Evolutionary conservation across 1,284 basidiomycete species (phyloP).

Genomic region (Ceratobasidium sp.): DNA sequence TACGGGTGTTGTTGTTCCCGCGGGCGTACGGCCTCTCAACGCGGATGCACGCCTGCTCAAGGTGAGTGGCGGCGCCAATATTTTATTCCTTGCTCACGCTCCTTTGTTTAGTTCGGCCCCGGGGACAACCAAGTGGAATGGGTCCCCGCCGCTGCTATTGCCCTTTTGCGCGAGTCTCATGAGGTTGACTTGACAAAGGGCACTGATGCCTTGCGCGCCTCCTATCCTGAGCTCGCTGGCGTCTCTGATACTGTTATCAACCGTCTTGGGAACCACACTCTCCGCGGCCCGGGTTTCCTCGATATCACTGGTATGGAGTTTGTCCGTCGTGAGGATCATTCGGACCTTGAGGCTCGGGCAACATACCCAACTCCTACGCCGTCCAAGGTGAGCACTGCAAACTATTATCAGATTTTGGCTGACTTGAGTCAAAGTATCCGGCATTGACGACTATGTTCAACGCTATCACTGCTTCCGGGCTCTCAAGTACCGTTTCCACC

Average conservation of each 20-base stretch:
- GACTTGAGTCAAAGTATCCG: constrained; percentile 23
- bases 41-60: constrained; percentile 40
- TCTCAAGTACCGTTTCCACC: constrained; percentile 39
- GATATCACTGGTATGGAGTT: constrained; percentile 44
- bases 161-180: constrained; percentile 35
- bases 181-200: constrained; percentile 28
- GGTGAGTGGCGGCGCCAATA: neutral
- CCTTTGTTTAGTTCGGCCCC: constrained; percentile 25
- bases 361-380: constrained; percentile 42
- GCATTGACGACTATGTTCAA: constrained; percentile 34
- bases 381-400: constrained; percentile 19
- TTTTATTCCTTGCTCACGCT: neutral
- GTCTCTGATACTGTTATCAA: constrained; percentile 36
- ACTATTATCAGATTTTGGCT: constrained; percentile 7
- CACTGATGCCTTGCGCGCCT: constrained; percentile 1
- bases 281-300: constrained; percentile 42
- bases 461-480: constrained; percentile 24
- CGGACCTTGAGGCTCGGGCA: constrained; percentile 26
- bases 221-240: constrained; percentile 30
- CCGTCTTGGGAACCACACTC: constrained; percentile 37
- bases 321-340: constrained; percentile 19
- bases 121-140: constrained; percentile 30
- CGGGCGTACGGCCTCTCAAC: constrained; percentile 28
- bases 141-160: constrained; percentile 28
- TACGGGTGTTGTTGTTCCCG: constrained; percentile 30